Evolutionary conservation across 257 asterid genomes (phyloP).

Genomic region (Solanum ossicruentum): DNA sequence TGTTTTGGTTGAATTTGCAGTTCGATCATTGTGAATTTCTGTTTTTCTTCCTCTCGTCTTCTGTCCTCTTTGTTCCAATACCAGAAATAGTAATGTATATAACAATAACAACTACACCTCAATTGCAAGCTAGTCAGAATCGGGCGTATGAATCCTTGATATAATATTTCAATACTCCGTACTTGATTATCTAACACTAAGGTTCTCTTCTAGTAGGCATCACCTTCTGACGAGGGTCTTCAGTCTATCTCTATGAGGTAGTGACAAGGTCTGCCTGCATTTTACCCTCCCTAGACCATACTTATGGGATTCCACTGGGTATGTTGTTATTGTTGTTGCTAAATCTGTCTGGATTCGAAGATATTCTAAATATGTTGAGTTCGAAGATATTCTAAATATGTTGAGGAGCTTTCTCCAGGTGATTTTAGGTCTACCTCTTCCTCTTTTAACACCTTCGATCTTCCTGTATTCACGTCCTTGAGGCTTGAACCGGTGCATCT

Average conservation of each 20-base stretch:
- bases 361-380: background rate
- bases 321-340: background rate
- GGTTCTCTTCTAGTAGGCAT: background rate
- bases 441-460: background rate
- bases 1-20: background rate
- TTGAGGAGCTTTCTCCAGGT: background rate
- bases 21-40: background rate
- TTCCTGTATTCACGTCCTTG: background rate
- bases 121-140: background rate
- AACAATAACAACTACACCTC: background rate
- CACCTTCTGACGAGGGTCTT: too few relatives aligned
- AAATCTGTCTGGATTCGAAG: background rate
- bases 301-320: too few relatives aligned
- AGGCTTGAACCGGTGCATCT: background rate
- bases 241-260: too few relatives aligned
- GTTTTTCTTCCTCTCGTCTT: background rate
- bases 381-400: background rate
- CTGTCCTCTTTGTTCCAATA: background rate
- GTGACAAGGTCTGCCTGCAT: too few relatives aligned
- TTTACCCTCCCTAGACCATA: too few relatives aligned
- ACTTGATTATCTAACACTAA: background rate
- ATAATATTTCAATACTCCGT: background rate
- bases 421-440: background rate
- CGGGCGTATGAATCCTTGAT: background rate
- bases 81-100: background rate